Evolutionary conservation across 192 early-diverging fungal species (phyloP), one percentile per base, ranked within the genome.

Genomic region (Jimgerdemannia lactiflua): DNA sequence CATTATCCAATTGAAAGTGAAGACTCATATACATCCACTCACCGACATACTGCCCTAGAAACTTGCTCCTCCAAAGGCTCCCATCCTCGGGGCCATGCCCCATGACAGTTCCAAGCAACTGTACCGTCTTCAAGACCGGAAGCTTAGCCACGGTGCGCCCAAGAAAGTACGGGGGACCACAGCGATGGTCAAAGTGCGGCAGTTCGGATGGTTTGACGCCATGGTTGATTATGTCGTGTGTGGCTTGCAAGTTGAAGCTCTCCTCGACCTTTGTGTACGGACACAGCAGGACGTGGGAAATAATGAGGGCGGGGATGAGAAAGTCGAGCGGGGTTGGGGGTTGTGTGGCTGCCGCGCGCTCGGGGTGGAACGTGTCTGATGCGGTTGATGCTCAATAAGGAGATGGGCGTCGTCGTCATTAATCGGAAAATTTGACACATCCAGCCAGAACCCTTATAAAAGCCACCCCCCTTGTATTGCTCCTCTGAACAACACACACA

Each of bases 251-350:
- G 77, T 94, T 96, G 85, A 99, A 99, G 76, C 93, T 95, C 80
- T 99, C 97, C 80, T 99, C 96, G 69, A 99, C 96, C 82, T 99
- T 99, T 43, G 96, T 95, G 80, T 84, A 98, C 0, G 96, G 97
- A 43, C 80, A 89, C 8, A 59, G 49, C 49, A 59, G 49, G 8
- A 59, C 49, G 14, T 59, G 49, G 49, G 49, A 6, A 59, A 14
- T 14, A 14, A 59, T 59, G 49, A 59, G 49, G 49, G 49, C 49
- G 49, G 14, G 8, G 49, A 59, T 6, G 8, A 59, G 49, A 14
- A 59, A 14, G 49, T 59, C 49, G 49, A 59, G 49, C 0, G 49
- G 49, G 8, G 14, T 59, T 59, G 49, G 49, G 49, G 49, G 49
- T 59, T 59, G 49, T 59, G 49, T 59, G 49, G 49, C 49, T 59